Percentiles rank a stretch among this genome's conserved stretches.
phyloP scores from a whole-genome alignment of 306 rosid species.

The Cajanus cajan region DNA sequence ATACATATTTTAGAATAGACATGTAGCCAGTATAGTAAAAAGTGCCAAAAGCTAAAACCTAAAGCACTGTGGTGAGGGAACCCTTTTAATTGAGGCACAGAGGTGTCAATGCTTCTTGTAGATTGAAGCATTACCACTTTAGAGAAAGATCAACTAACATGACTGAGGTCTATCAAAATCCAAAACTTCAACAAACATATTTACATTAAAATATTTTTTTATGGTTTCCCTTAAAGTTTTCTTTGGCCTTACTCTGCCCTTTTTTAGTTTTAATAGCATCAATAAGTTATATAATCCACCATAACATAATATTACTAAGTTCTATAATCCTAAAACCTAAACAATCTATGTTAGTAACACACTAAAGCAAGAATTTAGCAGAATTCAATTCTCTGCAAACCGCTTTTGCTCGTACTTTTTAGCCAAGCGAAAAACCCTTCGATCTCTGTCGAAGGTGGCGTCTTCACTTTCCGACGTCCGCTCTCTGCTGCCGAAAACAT shows the following conservation, averaged over 20 bases:
- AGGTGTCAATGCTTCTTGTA: not conserved
- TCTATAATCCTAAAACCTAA: not conserved
- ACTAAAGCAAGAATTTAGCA: not conserved
- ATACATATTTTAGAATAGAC: not conserved
- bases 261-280: not conserved
- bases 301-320: not conserved
- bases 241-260: not conserved
- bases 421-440: too few species aligned
- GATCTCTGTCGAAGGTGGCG: too few species aligned
- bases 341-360: not conserved
- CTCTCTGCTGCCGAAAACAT: too few species aligned
- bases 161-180: too few species aligned
- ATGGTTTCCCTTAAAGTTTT: not conserved
- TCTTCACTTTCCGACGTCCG: too few species aligned
- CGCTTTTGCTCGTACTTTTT: too few species aligned
- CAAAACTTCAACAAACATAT: too few species aligned
- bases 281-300: not conserved
- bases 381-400: not conserved
- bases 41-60: not conserved
- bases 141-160: too few species aligned
- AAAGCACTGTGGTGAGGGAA: not conserved
- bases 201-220: too few species aligned
- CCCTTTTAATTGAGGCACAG: not conserved
- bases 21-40: not conserved
- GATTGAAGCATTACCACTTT: not conserved